These are phyloP conservation scores for Vitellaria paradoxa DNA, from an alignment of 179 eudicot genomes.

Conservation along the genomic window DNA sequence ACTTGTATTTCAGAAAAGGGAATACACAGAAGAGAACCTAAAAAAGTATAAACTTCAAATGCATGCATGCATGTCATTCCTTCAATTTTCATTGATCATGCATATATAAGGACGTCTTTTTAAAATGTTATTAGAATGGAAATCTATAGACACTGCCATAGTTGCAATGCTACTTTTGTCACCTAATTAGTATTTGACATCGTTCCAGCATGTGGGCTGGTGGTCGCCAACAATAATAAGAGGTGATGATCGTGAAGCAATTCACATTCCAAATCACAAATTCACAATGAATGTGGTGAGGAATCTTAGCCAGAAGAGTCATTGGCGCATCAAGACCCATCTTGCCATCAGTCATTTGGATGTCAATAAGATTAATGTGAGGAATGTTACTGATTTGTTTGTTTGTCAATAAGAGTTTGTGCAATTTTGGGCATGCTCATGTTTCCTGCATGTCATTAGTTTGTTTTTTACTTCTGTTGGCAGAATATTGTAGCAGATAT, in stretches of 20 bases:
- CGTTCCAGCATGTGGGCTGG: constrained; percentile 54
- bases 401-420: neutral
- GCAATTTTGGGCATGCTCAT: neutral
- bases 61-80: neutral
- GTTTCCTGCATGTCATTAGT: constrained; percentile 4
- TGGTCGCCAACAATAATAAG: constrained; percentile 61
- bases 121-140: neutral
- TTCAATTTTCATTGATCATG: constrained; percentile 1
- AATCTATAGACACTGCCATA: neutral
- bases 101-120: neutral
- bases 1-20: neutral
- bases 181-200: constrained; percentile 1
- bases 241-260: constrained; percentile 68
- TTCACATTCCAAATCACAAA: constrained; percentile 57
- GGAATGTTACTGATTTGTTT: neutral
- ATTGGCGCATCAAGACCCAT: constrained; percentile 59
- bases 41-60: constrained; percentile 9
- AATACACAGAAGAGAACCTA: neutral
- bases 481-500: constrained; percentile 61
- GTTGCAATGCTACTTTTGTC: neutral
- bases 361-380: constrained; percentile 49
- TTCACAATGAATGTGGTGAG: constrained; percentile 54
- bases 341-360: constrained; percentile 57
- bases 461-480: neutral
- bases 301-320: constrained; percentile 60